phyloP scores from a whole-genome alignment of 345 rosid genomes.

The Ceriops zippeliana region DNA sequence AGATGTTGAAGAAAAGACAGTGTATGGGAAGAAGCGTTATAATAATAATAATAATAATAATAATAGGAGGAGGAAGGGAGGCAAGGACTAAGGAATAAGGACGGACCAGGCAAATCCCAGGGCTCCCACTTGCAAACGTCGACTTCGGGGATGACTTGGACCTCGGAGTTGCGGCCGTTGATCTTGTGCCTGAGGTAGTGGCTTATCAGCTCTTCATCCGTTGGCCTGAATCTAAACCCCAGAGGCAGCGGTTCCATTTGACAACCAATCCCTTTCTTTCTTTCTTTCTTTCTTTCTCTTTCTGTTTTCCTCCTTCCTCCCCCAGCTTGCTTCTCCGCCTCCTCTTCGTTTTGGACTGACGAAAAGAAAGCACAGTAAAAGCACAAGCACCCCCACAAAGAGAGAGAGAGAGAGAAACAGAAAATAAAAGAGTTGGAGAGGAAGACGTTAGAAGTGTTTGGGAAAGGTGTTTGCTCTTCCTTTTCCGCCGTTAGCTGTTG shows the following conservation, averaged over 20 bases:
- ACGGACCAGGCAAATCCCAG: conserved; percentile 85
- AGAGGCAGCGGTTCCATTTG: conserved; percentile 59
- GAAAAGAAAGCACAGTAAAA: too few species aligned
- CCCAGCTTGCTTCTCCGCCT: too few species aligned
- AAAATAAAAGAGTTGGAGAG: too few species aligned
- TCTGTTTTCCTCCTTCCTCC: not conserved
- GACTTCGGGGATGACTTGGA: conserved; percentile 69
- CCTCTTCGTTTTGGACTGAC: too few species aligned
- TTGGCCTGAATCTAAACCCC: conserved; percentile 88
- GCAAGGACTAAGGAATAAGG: not conserved
- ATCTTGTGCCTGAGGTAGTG: conserved; percentile 83
- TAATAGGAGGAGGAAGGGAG: not conserved
- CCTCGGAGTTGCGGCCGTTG: conserved; percentile 79
- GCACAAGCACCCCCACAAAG: too few species aligned
- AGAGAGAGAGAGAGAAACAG: too few species aligned
- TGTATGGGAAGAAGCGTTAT: too few species aligned
- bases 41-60: too few species aligned
- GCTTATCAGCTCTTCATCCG: conserved; percentile 83
- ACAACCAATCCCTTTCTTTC: conserved; percentile 34
- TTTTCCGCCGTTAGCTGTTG: too few species aligned
- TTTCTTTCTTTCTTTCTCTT: conserved; percentile 11
- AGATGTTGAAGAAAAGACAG: too few species aligned
- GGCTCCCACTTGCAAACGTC: conserved; percentile 97
- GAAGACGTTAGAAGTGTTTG: too few species aligned
- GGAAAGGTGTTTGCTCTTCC: too few species aligned